phyloP scores from a whole-genome alignment of 148 eudicot genomes.

The Suaeda aralocaspica region DNA sequence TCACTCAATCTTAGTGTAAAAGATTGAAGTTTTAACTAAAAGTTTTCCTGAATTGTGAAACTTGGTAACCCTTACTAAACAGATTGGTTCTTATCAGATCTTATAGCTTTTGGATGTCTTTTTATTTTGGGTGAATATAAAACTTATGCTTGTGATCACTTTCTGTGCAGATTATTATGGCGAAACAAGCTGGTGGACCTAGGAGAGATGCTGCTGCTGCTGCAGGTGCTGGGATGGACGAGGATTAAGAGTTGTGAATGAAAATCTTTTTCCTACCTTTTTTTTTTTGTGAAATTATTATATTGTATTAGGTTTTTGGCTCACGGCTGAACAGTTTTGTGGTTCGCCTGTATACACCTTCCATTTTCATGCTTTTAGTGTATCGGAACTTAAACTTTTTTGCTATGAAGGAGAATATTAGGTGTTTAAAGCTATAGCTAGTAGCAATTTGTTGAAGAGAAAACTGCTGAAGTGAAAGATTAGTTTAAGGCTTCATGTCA shows the following conservation, averaged over 20 bases:
- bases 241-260: conserved; percentile 41
- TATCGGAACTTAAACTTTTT: conserved; percentile 19
- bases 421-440: neutral
- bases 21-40: too few relatives aligned
- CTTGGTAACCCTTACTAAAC: too few relatives aligned
- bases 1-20: too few relatives aligned
- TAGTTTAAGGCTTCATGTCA: neutral
- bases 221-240: conserved; percentile 72
- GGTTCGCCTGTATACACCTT: conserved; percentile 6
- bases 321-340: neutral
- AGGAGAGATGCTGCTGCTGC: conserved; percentile 57
- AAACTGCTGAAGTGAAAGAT: neutral
- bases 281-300: neutral
- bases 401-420: conserved; percentile 16
- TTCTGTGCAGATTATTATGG: conserved; percentile 76
- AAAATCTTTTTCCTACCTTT: neutral
- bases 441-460: neutral
- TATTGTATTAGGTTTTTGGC: neutral
- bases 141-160: neutral
- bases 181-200: conserved; percentile 98
- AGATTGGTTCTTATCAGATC: too few relatives aligned
- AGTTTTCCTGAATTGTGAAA: too few relatives aligned
- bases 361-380: neutral
- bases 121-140: neutral
- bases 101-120: too few relatives aligned